Evolutionary conservation across 2,329 filamentous ascomycete genomes (phyloP), one percentile per base, ranked within the genome.

Genomic region (Clarireedia monteithiana): DNA sequence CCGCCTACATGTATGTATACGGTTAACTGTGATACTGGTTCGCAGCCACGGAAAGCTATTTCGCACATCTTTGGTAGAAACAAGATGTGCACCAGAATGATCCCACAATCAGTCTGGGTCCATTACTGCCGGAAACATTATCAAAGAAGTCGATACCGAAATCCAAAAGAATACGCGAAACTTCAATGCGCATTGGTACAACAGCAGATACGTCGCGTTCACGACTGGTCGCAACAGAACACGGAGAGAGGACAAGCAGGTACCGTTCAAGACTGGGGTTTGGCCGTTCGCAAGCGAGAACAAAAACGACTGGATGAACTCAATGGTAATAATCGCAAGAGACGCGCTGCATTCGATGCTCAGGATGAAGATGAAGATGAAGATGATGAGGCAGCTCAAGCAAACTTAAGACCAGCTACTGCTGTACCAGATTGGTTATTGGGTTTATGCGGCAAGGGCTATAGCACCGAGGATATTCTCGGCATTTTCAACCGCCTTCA

Each of bases 31-130:
- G 75, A 80, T 47, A 85, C 81, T 0, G 77, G 76, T 4, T 83
- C 81, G 5, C 77, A 81, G 55, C 78, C 79, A 24, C 82, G 89
- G 48, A 92, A 92, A 71, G 83, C 86, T 5, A 86, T 92, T 58
- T 90, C 86, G 0, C 88, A 94, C 66, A 80, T 91, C 55, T 92
- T 92, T 63, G 89, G 89, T 23, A 82, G 89, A 39, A 94, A 94
- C 75, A 94, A 94, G 71, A 76, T 80, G 6, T 86, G 83, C 65
- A 94, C 89, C 0, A 79, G 85, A 36, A 75, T 77, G 46, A 88
- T 94, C 49, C 86, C 86, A 0, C 72, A 79, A 5, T 71, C 80
- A 23, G 79, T 89, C 2, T 92, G 88, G 88, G 82, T 89, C 0
- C 82, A 86, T 64, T 86, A 82, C 67, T 94, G 89, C 69, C 82